phyloP scores from a whole-genome alignment of 1,284 basidiomycete genomes.

The Trametes sp. region DNA sequence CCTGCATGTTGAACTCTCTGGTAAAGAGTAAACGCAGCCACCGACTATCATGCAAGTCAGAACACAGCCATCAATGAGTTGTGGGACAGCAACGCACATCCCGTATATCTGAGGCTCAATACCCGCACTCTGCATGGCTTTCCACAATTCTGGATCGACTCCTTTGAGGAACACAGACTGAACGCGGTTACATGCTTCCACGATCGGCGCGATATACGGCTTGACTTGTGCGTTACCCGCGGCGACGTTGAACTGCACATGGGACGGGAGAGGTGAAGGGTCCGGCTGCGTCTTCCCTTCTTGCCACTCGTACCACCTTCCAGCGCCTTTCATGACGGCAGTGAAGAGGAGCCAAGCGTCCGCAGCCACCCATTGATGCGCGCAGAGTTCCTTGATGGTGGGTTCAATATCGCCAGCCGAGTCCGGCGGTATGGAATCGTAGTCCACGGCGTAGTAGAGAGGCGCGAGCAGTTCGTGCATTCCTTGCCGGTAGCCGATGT shows the following conservation, averaged over 20 bases:
- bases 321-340: constrained; percentile 78
- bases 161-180: constrained; percentile 76
- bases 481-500: constrained; percentile 91
- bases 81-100: constrained; percentile 63
- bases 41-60: constrained; percentile 53
- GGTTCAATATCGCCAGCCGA: constrained; percentile 37
- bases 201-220: constrained; percentile 82
- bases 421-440: constrained; percentile 71
- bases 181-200: constrained; percentile 80
- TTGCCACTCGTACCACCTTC: constrained; percentile 91
- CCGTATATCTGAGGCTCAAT: constrained; percentile 96
- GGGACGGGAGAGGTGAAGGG: constrained; percentile 50
- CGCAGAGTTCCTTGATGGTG: constrained; percentile 65
- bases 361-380: constrained; percentile 74
- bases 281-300: constrained; percentile 52
- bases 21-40: constrained; percentile 93
- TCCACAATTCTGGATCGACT: constrained; percentile 86
- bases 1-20: constrained; percentile 80
- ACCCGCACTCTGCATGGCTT: constrained; percentile 75
- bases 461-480: constrained; percentile 96
- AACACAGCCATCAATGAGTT: neutral
- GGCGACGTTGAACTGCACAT: constrained; percentile 53
- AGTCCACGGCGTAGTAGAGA: constrained; percentile 82
- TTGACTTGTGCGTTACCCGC: constrained; percentile 57
- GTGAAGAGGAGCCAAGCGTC: constrained; percentile 88